Evolutionary conservation across 2,329 filamentous ascomycete species (phyloP), one percentile per base, ranked within the genome.

Genomic region (Cyphellophora europaea): DNA sequence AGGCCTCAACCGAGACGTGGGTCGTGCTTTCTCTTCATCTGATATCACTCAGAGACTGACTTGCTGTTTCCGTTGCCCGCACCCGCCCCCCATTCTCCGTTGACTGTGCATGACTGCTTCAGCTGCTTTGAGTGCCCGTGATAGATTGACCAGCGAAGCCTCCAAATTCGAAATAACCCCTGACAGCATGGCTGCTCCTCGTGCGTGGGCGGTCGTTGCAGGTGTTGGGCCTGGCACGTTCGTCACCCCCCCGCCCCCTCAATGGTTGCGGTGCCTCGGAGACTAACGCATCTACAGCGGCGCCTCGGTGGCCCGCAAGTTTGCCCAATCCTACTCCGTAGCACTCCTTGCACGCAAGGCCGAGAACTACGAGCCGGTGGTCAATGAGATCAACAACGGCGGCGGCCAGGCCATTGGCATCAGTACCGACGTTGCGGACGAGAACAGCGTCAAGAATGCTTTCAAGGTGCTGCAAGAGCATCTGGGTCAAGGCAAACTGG

Each of bases 321-420:
- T 80, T 48, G 71, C 71, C 19, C 52, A 67, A 41, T 43, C 60
- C 5, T 80, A 80, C 50, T 68, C 71, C 0, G 69, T 79, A 16
- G 71, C 73, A 1, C 58, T 78, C 2, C 63, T 80, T 2, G 71
- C 74, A 4, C 66, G 75, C 28, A 77, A 67, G 14, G 65, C 73
- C 1, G 61, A 66, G 10, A 78, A 66, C 54, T 79, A 66, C 51
- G 59, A 71, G 18, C 52, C 59, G 2, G 52, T 78, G 1, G 72
- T 74, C 11, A 51, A 69, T 25, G 74, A 79, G 43, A 79, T 80
- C 58, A 76, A 75, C 49, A 51, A 57, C 14, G 55, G 49, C 5
- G 75, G 75, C 36, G 74, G 75, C 2, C 67, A 71, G 36, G 75
- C 75, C 0, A 55, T 77, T 12, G 76, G 75, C 6, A 71, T 79